phyloP scores from a whole-genome alignment of 768 basidiomycete genomes.

The Tylopilus vinaceipallidus region DNA sequence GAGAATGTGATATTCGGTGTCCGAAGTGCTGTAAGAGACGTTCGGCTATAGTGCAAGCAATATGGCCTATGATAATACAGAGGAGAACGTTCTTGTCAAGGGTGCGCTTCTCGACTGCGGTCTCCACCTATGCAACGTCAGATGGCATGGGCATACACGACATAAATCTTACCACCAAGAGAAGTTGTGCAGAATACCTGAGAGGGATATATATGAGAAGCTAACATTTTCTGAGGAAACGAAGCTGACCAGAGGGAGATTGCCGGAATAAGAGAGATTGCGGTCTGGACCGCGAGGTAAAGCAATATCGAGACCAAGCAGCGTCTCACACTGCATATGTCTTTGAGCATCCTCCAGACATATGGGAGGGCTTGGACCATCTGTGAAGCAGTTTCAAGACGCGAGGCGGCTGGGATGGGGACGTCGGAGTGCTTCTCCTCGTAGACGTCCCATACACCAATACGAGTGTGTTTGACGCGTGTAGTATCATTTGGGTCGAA shows the following conservation, averaged over 20 bases:
- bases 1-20: conserved; percentile 42
- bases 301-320: conserved; percentile 49
- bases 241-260: conserved; percentile 53
- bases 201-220: neutral
- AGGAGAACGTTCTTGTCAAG: conserved; percentile 58
- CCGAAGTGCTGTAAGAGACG: conserved; percentile 46
- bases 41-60: conserved; percentile 47
- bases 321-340: conserved; percentile 51
- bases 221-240: neutral
- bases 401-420: conserved; percentile 41
- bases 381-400: conserved; percentile 46
- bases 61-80: conserved; percentile 52
- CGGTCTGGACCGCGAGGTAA: conserved; percentile 45
- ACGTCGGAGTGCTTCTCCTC: conserved; percentile 49
- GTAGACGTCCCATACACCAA: conserved; percentile 80
- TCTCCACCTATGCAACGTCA: conserved; percentile 51
- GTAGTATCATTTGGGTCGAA: conserved; percentile 40
- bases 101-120: conserved; percentile 58
- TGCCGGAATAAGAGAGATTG: conserved; percentile 58
- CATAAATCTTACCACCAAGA: conserved; percentile 49
- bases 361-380: conserved; percentile 53
- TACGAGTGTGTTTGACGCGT: conserved; percentile 52
- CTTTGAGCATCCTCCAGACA: conserved; percentile 65
- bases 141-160: conserved; percentile 4
- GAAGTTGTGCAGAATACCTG: conserved; percentile 68